Evolutionary conservation across 352 stramenopile genomes (phyloP), one percentile per base, ranked within the genome.

Genomic region (Phytophthora macrochlamydospora): DNA sequence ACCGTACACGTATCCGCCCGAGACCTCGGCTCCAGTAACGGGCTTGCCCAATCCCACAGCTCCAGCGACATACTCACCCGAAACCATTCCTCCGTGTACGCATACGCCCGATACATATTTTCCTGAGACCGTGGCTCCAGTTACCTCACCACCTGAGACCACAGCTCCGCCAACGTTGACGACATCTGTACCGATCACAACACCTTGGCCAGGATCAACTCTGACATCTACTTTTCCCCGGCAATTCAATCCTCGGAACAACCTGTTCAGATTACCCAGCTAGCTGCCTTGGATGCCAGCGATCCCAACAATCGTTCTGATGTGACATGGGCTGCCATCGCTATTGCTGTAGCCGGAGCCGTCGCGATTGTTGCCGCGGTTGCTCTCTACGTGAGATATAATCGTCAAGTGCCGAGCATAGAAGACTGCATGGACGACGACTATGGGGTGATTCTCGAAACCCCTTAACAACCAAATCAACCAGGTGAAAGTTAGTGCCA

Each of bases 401-500:
- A 40, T 9, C 14, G 14, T n/a, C 44, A n/a, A 54, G 63, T 62
- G 40, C 57, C 57, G 44, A 35, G 56, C 18, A 70, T 50, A 29
- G 51, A 67, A 29, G 51, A 67, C 38, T 71, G 66, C 51, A 66
- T 71, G 56, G 29, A 62, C 42, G 35, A 24, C 18, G 18, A 24
- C 18, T 24, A 24, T 24, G 18, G 18, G 18, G 18, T 24, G 18
- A 24, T 24, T 24, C 18, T 24, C 18, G 18, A 24, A 24, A 24
- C 18, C 0, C 18, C 18, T 24, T 24, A 24, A 24, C 18, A 24
- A 24, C 18, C 18, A 24, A 24, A 24, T 24, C 18, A 24, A 24
- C 18, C 18, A 24, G 0, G 18, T 24, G 18, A 0, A 24, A 24
- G 18, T 24, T 24, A 24, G 18, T 24, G 18, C 18, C 18, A 24